Base-by-base conservation (phyloP, 2,329 filamentous ascomycete species). In the Colletotrichum chrysophilum region DNA sequence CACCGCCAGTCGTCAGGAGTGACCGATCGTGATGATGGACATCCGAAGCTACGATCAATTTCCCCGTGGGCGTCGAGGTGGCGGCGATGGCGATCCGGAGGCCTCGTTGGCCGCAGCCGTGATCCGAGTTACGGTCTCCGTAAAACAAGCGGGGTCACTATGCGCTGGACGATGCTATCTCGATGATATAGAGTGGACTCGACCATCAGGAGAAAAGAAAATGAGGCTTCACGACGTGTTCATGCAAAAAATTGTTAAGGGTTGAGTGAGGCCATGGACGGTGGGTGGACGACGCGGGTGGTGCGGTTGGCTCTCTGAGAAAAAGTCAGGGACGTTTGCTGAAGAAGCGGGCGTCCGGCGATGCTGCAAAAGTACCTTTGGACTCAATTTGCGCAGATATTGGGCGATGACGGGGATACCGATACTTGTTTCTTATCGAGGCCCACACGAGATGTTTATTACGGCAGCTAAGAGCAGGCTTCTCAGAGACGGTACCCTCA, bases 1-100 rank as follows among this genome's bases (percentile, higher is more conserved):
- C 71, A 75, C 71, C 74, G 74, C 74, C 36, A 76, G 66, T 76
- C 74, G 43, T 6, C 58, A 68, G 64, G 62, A 75, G 64, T 30
- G 58, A 69, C 70, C 73, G 73, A 75, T 75, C 70, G 43, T 10
- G 64, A 62, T 16, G 38, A 16, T 56, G 32, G 14, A 24, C 32
- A 10, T 12, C 30, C 21, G 18, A 28, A n/a, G 30, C 4, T 38
- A 58, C 34, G 56, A 74, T 69, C 64, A 69, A 7, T 9, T 69
- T 10, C n/a, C 9, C 34, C 21, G 28, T 24, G 26, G 5, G 58
- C 10, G 68, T 34, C 58, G 48, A 68, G 52, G 66, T 68, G 66
- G 66, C 52, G 21, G 32, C n/a, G 66, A 60, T n/a, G 52, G 52
- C n/a, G 66, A 60, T n/a, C 26, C 38, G 52, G 21, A 55, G 48